phyloP scores from a whole-genome alignment of 352 stramenopile genomes.

The Globisporangium carolinianum region DNA sequence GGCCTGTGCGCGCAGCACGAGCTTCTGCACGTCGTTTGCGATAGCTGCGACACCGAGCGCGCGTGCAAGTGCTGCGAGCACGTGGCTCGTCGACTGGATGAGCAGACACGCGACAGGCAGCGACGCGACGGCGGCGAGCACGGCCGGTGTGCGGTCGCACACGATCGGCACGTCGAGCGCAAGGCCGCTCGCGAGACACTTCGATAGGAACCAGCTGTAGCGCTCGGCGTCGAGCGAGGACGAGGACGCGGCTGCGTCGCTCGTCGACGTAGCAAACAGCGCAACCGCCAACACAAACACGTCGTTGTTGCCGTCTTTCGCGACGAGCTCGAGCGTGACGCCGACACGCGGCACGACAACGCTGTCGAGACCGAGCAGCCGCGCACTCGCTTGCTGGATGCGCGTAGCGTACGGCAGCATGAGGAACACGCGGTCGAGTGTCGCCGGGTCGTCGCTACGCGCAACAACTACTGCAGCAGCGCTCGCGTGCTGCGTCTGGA shows the following conservation, averaged over 20 bases:
- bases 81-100: slow-evolving; percentile 32
- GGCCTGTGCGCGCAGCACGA: slow-evolving; percentile 22
- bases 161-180: slow-evolving; percentile 33
- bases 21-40: slow-evolving; percentile 15
- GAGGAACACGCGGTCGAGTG: slow-evolving; percentile 39
- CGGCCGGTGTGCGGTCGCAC: slow-evolving; percentile 22
- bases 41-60: slow-evolving; percentile 10
- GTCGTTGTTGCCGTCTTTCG: slow-evolving; percentile 41
- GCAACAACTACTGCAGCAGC: slow-evolving; percentile 25
- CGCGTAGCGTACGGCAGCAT: slow-evolving; percentile 32
- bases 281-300: slow-evolving; percentile 27
- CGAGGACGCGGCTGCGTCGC: neutral
- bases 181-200: slow-evolving; percentile 27
- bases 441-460: slow-evolving; percentile 12
- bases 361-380: slow-evolving; percentile 28
- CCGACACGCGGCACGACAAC: slow-evolving; percentile 20
- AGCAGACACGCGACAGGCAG: slow-evolving; percentile 27
- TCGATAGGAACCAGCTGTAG: slow-evolving; percentile 37
- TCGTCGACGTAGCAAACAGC: slow-evolving; percentile 25
- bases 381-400: slow-evolving; percentile 24
- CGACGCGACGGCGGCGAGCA: slow-evolving; percentile 20
- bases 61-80: slow-evolving; percentile 22
- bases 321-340: slow-evolving; percentile 27
- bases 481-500: slow-evolving; percentile 33
- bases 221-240: slow-evolving; percentile 12